Conservation (phyloP, 2,329 filamentous ascomycete species). For the Ambrosiella beaveri region DNA sequence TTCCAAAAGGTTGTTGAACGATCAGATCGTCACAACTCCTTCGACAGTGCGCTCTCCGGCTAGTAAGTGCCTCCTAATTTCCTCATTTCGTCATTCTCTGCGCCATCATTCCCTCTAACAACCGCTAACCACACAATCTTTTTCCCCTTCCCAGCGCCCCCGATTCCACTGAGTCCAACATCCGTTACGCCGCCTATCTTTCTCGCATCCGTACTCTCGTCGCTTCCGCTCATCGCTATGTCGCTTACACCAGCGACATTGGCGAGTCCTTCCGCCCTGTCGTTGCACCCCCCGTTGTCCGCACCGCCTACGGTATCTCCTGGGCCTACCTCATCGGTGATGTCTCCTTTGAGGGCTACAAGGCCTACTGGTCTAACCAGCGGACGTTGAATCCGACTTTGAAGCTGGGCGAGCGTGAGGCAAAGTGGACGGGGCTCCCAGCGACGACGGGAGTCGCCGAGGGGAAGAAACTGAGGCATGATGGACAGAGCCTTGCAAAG, state of each 20-base stretch:
- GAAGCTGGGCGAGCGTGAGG: slow-evolving; percentile 32
- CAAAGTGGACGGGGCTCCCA: slow-evolving; percentile 30
- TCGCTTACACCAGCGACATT: slow-evolving; percentile 92
- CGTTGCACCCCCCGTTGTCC: slow-evolving; percentile 68
- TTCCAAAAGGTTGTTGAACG: slow-evolving; percentile 42
- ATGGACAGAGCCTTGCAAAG: slow-evolving; percentile 1
- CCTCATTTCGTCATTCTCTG: too few species aligned
- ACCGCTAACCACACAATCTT: background rate
- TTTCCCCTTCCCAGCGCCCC: slow-evolving; percentile 24
- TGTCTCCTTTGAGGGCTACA: slow-evolving; percentile 85
- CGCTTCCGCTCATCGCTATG: slow-evolving; percentile 79
- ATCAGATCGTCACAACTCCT: slow-evolving; percentile 47
- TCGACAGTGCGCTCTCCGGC: slow-evolving; percentile 20
- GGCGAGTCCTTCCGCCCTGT: slow-evolving; percentile 91
- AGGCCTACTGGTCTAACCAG: slow-evolving; percentile 80
- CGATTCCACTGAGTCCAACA: slow-evolving; percentile 66
- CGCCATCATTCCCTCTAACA: background rate
- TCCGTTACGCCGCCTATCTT: slow-evolving; percentile 88
- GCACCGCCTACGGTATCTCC: slow-evolving; percentile 71
- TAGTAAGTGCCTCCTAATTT: slow-evolving; percentile 5
- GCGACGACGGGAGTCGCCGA: slow-evolving; percentile 15
- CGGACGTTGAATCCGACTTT: slow-evolving; percentile 51
- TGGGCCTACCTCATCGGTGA: slow-evolving; percentile 89
- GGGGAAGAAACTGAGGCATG: slow-evolving; percentile 1
- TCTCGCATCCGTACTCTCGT: slow-evolving; percentile 73